These are phyloP conservation scores for Umbelopsis isabellina DNA, from an alignment of 192 early-diverging fungal genomes.

Conservation along the genomic window DNA sequence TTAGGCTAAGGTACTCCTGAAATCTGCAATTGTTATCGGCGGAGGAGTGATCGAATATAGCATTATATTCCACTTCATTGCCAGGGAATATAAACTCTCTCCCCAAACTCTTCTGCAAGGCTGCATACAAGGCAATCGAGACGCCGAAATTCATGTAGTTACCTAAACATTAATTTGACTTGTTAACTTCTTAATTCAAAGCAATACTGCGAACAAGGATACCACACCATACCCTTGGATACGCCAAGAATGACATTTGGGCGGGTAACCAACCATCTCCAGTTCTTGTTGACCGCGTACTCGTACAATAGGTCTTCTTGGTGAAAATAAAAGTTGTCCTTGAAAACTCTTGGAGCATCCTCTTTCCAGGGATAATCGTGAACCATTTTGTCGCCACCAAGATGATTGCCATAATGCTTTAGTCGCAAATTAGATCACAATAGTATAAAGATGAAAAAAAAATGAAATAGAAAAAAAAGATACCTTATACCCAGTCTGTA, in stretches of 20 bases:
- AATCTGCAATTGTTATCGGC: constrained; percentile 15
- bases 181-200: neutral
- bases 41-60: neutral
- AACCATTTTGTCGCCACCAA: neutral
- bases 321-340: neutral
- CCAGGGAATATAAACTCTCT: constrained; percentile 2
- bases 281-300: neutral
- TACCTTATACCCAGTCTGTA: constrained; percentile 21
- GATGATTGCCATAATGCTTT: neutral
- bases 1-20: neutral
- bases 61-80: neutral
- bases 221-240: neutral
- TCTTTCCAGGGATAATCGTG: neutral
- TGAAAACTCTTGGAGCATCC: constrained; percentile 3
- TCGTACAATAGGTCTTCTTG: constrained; percentile 3
- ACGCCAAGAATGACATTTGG: constrained; percentile 10
- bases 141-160: constrained; percentile 19
- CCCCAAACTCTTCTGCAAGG: constrained; percentile 2
- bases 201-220: no score
- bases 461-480: no score
- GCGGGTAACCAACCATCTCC: constrained; percentile 9
- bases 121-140: constrained; percentile 8
- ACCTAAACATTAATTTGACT: neutral
- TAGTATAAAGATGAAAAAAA: no score
- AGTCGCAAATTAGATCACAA: neutral